These are phyloP conservation scores for Alternaria sp. DNA, from an alignment of 2,329 filamentous ascomycete species.

Conservation along the genomic window DNA sequence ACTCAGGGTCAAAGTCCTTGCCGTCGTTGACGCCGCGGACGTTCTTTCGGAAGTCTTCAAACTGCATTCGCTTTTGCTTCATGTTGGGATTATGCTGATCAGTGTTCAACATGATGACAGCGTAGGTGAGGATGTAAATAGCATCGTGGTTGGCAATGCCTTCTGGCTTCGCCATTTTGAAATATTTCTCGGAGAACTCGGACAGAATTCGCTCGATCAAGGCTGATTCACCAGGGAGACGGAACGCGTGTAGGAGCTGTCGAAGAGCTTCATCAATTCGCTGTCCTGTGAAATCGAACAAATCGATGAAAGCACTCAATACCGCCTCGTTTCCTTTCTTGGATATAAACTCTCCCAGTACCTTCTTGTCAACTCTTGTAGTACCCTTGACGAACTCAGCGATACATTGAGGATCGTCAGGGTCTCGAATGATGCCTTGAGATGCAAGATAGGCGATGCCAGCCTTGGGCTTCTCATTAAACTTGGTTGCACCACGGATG, in stretches of 20 bases:
- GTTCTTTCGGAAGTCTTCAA: constrained; percentile 84
- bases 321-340: constrained; percentile 90
- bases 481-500: constrained; percentile 85
- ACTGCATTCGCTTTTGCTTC: constrained; percentile 83
- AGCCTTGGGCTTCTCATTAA: constrained; percentile 92
- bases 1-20: constrained; percentile 83
- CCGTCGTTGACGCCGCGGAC: constrained; percentile 88
- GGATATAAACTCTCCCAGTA: constrained; percentile 90
- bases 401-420: constrained; percentile 76
- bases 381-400: constrained; percentile 90
- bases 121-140: constrained; percentile 90
- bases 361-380: constrained; percentile 85
- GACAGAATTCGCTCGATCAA: constrained; percentile 93
- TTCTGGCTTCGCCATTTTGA: constrained; percentile 71
- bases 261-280: constrained; percentile 90
- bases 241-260: constrained; percentile 87
- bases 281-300: constrained; percentile 88
- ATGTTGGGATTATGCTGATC: constrained; percentile 96
- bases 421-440: constrained; percentile 83
- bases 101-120: constrained; percentile 97
- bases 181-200: constrained; percentile 86
- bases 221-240: constrained; percentile 89
- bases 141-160: constrained; percentile 86
- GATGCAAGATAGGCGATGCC: constrained; percentile 86
- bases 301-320: constrained; percentile 80